Evolutionary conservation across 129 eudicot genomes (phyloP).

Genomic region (Mikania micrantha): DNA sequence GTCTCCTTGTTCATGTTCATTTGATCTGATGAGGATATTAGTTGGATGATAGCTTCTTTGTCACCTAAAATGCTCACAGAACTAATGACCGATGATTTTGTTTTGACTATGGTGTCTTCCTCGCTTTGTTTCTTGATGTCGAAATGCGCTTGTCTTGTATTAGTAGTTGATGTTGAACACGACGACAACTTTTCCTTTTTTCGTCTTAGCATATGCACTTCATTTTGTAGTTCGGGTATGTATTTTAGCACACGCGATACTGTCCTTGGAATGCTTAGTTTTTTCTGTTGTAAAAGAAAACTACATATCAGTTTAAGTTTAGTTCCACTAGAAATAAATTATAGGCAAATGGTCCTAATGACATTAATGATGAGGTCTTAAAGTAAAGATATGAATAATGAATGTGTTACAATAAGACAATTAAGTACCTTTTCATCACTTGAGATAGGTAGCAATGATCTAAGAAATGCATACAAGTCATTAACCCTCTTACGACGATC

Average conservation of each 20-base stretch:
- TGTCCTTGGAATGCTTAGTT: conserved; percentile 67
- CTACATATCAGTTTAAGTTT: too few species aligned
- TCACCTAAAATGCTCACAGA: conserved; percentile 28
- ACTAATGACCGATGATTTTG: conserved; percentile 11
- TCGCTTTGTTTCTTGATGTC: conserved; percentile 1
- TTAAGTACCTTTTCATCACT: conserved; percentile 12
- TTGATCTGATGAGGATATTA: conserved; percentile 20
- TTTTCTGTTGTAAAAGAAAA: conserved; percentile 35
- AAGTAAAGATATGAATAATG: background rate
- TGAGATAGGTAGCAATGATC: conserved; percentile 23
- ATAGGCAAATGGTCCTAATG: too few species aligned
- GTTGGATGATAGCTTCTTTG: conserved; percentile 37
- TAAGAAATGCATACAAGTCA: conserved; percentile 16
- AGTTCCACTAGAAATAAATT: too few species aligned
- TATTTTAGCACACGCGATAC: conserved; percentile 55
- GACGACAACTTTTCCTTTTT: conserved; percentile 38
- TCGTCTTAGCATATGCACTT: conserved; percentile 36
- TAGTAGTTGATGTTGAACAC: background rate
- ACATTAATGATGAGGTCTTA: background rate
- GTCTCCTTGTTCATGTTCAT: conserved; percentile 14
- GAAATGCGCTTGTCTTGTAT: background rate
- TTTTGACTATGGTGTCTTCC: background rate
- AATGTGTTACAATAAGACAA: background rate
- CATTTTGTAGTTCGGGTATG: conserved; percentile 70
- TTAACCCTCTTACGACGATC: conserved; percentile 28